Evolutionary conservation across 2,329 filamentous ascomycete species (phyloP).

Genomic region (Geosmithia flava): DNA sequence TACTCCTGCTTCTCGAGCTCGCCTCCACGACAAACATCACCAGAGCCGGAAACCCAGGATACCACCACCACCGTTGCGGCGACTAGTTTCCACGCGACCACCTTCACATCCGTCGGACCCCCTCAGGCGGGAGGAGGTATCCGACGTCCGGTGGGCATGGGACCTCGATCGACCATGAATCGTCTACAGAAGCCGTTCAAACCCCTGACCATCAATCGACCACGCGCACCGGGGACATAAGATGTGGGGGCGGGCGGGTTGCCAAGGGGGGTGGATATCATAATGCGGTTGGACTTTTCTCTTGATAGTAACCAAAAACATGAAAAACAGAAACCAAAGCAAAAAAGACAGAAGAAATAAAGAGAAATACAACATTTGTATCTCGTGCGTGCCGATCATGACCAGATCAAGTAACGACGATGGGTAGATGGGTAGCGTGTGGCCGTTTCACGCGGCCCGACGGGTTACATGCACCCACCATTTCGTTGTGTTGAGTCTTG

Average conservation of each 20-base stretch:
- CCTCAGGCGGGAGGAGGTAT: constrained; percentile 18
- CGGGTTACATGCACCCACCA: background rate
- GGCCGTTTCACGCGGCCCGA: background rate
- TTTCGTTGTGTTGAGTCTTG: background rate
- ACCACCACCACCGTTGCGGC: constrained; percentile 15
- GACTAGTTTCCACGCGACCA: constrained; percentile 38
- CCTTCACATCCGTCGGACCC: constrained; percentile 25
- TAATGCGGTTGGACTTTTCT: no score
- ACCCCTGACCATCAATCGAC: constrained; percentile 38
- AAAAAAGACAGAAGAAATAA: no score
- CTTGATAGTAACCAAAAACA: no score
- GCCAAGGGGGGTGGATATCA: no score
- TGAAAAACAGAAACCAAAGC: no score
- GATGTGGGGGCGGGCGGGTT: background rate
- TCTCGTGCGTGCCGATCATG: no score
- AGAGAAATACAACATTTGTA: no score
- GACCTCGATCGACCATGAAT: constrained; percentile 34
- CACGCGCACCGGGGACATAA: constrained; percentile 9
- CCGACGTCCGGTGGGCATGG: constrained; percentile 30
- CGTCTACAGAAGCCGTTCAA: constrained; percentile 43
- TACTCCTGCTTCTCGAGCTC: constrained; percentile 51
- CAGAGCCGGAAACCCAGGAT: constrained; percentile 7
- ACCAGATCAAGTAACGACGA: no score
- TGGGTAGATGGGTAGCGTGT: background rate
- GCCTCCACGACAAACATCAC: constrained; percentile 22